A percentile compares a stretch with the other conserved stretches of the same genome.
Conservation (phyloP, 2,329 filamentous ascomycete species). For the Xylariales sp. region DNA sequence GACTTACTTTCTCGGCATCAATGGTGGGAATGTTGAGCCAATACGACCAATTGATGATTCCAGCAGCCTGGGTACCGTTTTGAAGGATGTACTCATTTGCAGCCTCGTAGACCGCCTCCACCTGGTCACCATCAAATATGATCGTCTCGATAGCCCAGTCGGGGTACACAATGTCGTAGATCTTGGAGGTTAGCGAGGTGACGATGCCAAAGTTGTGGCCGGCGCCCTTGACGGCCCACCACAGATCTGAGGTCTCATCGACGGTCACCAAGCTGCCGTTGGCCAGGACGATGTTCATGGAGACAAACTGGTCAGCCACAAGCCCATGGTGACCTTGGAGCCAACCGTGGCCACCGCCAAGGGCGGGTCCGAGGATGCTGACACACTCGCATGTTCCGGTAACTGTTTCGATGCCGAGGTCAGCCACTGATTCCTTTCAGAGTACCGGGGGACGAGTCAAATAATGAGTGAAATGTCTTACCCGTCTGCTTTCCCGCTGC, state of each 20-base stretch:
- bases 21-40: conserved; percentile 34
- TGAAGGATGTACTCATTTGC: conserved; percentile 29
- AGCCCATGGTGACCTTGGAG: conserved; percentile 51
- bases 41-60: conserved; percentile 47
- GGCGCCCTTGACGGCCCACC: conserved; percentile 53
- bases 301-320: conserved; percentile 47
- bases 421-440: conserved; percentile 14
- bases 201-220: too few species aligned
- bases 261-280: conserved; percentile 37
- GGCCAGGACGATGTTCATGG: conserved; percentile 46
- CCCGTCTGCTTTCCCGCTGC: conserved; percentile 34
- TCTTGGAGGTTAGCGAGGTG: conserved; percentile 39
- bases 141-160: conserved; percentile 35
- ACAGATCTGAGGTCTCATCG: conserved; percentile 43
- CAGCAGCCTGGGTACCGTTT: conserved; percentile 33
- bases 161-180: conserved; percentile 34
- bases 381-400: conserved; percentile 43
- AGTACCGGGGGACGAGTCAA: too few species aligned
- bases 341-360: conserved; percentile 55
- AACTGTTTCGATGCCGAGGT: conserved; percentile 18
- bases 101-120: conserved; percentile 38
- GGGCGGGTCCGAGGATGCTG: conserved; percentile 39
- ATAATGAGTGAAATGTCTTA: too few species aligned
- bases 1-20: conserved; percentile 35
- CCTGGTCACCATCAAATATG: conserved; percentile 37